Evolutionary conservation across 805 yeast genomes (phyloP).

Genomic region (Metschnikowia picachoensis): DNA sequence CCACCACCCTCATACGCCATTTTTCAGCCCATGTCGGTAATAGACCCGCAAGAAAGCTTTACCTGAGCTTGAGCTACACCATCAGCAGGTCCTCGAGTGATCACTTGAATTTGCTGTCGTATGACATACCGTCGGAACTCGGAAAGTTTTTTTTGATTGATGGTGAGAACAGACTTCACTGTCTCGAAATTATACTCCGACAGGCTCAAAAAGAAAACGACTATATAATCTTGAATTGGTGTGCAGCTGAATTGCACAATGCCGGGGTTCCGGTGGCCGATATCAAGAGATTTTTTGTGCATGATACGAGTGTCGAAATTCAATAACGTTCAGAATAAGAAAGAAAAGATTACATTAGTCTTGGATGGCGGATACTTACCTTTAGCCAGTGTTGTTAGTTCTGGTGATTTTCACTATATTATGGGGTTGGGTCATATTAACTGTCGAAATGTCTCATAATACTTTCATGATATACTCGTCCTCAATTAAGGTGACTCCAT

Average conservation of each 20-base stretch:
- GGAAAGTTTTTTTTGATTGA: constrained; percentile 16
- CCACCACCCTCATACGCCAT: constrained; percentile 18
- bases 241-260: constrained; percentile 27
- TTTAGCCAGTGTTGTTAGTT: too few species aligned
- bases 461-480: too few species aligned
- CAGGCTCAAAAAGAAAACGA: constrained; percentile 26
- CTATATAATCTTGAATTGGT: constrained; percentile 24
- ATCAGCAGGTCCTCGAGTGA: constrained; percentile 5
- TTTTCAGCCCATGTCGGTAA: constrained; percentile 18
- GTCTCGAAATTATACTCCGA: constrained; percentile 21
- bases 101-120: constrained; percentile 18
- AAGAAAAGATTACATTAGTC: too few species aligned
- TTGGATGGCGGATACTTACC: too few species aligned
- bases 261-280: constrained; percentile 21
- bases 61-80: constrained; percentile 8
- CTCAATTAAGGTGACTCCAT: too few species aligned
- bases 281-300: constrained; percentile 3
- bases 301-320: not conserved
- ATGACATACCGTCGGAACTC: constrained; percentile 20
- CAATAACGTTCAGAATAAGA: too few species aligned
- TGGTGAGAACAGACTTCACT: constrained; percentile 14
- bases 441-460: too few species aligned
- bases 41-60: constrained; percentile 21
- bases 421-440: too few species aligned
- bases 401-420: too few species aligned